Evolutionary conservation across 2,329 filamentous ascomycete species (phyloP), one percentile per base, ranked within the genome.

Genomic region (Ascochyta pisi): DNA sequence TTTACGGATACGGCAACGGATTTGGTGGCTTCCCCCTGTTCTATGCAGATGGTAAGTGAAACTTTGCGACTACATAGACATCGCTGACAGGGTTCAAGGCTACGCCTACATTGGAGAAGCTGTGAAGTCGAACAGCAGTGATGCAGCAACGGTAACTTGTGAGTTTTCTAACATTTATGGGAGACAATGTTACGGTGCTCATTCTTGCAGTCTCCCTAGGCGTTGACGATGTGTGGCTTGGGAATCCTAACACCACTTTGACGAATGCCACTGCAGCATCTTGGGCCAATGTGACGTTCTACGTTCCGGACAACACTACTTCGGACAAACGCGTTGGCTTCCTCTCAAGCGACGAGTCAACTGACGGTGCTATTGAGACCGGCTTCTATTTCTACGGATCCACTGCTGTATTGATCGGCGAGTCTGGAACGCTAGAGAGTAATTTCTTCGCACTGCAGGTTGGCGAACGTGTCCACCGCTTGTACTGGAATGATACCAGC

Each of bases 401-500:
- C 0, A 65, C 62, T 8, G 63, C 63, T 22, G 54, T 63, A 29
- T 31, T 57, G 19, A 47, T 58, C 10, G 55, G 46, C 15, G 29
- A 45, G 10, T 48, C 47, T 44, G 64, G 61, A 5, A 42, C 37
- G 12, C 24, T 69, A n/a, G 59, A 63, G 45, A 62, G 57, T 4
- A 27, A 46, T 15, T 69, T 62, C 40, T 59, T 29, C 16, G 60
- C 50, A 15, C 45, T 64, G 19, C 40, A 45, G 15, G 26, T 65
- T n/a, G 55, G 54, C 22, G 35, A 59, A 3, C 50, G 54, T 31
- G 34, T 61, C 6, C 34, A 58, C 33, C 57, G 52, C 2, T 19
- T 69, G 19, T 67, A 68, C 23, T 69, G 65, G 67, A 68, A 69
- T 19, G 61, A 65, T 16, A 65, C 64, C 3, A 61, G 53, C 13